Evolutionary conservation across 140 eudicot species (phyloP).

Genomic region (Stevia rebaudiana): DNA sequence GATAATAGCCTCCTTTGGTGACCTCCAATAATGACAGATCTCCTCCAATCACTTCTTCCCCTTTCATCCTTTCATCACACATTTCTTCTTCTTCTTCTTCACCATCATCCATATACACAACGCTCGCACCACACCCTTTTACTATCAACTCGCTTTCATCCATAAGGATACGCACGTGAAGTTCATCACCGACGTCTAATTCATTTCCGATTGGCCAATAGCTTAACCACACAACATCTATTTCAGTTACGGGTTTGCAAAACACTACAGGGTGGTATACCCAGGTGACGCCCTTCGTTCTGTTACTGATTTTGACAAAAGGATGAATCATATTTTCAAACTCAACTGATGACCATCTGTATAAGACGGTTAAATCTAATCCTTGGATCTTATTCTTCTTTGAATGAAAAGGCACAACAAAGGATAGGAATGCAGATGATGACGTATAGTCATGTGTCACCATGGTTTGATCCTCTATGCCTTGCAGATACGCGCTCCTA

Average conservation of each 20-base stretch:
- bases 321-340: not conserved
- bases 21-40: conserved; percentile 17
- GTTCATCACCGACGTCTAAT: too few relatives aligned
- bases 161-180: not conserved
- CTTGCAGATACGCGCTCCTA: conserved; percentile 20
- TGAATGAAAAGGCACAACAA: conserved; percentile 5
- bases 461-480: not conserved
- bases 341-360: not conserved
- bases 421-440: not conserved
- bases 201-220: too few relatives aligned
- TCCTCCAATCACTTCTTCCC: conserved; percentile 16
- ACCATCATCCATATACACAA: conserved; percentile 10
- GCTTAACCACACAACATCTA: conserved; percentile 8
- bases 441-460: not conserved
- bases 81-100: not conserved
- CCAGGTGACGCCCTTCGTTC: conserved; percentile 25
- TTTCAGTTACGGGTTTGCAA: conserved; percentile 9
- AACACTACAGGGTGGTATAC: conserved; percentile 17
- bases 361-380: conserved; percentile 5
- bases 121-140: conserved; percentile 6
- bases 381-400: conserved; percentile 7
- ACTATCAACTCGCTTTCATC: not conserved
- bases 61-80: not conserved
- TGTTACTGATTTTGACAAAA: not conserved
- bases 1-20: not conserved